Evolutionary conservation across 768 basidiomycete species (phyloP).

Genomic region (Cytidiella melzeri): DNA sequence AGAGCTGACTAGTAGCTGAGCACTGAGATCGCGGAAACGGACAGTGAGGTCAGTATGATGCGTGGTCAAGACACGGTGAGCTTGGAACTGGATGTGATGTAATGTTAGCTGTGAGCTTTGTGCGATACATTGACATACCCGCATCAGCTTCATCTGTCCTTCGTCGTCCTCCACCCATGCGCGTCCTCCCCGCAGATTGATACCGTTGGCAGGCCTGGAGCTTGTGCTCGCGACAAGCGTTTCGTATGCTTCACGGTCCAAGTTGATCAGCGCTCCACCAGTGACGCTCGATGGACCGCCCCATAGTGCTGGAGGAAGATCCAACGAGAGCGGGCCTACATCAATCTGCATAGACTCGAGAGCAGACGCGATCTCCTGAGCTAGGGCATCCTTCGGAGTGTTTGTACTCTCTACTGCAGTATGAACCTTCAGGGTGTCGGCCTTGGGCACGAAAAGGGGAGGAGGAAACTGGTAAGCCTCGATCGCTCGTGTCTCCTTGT

Average conservation of each 20-base stretch:
- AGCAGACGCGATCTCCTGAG: constrained; percentile 36
- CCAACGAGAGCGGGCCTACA: constrained; percentile 32
- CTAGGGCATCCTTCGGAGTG: constrained; percentile 20
- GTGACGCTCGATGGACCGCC: constrained; percentile 34
- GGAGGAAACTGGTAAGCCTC: constrained; percentile 74
- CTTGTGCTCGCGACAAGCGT: constrained; percentile 25
- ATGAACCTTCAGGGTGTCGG: background rate
- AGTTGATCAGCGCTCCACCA: constrained; percentile 37
- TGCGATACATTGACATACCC: constrained; percentile 37
- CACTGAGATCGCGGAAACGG: constrained; percentile 70
- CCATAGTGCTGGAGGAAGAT: constrained; percentile 33
- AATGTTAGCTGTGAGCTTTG: background rate
- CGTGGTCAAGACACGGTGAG: constrained; percentile 59
- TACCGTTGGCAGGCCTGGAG: constrained; percentile 15
- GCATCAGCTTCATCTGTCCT: constrained; percentile 44
- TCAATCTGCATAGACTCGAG: constrained; percentile 32
- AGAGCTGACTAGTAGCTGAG: constrained; percentile 50
- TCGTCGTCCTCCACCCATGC: constrained; percentile 53
- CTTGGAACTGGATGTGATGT: constrained; percentile 42
- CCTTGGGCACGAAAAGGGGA: constrained; percentile 25
- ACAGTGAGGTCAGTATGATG: constrained; percentile 57
- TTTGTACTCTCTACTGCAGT: too few relatives aligned
- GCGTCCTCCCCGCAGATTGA: constrained; percentile 41
- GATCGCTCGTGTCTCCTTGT: constrained; percentile 41
- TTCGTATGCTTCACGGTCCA: constrained; percentile 45